These are phyloP conservation scores for Trichothecium sympodiale DNA, from an alignment of 2,329 filamentous ascomycete genomes.

Conservation along the genomic window DNA sequence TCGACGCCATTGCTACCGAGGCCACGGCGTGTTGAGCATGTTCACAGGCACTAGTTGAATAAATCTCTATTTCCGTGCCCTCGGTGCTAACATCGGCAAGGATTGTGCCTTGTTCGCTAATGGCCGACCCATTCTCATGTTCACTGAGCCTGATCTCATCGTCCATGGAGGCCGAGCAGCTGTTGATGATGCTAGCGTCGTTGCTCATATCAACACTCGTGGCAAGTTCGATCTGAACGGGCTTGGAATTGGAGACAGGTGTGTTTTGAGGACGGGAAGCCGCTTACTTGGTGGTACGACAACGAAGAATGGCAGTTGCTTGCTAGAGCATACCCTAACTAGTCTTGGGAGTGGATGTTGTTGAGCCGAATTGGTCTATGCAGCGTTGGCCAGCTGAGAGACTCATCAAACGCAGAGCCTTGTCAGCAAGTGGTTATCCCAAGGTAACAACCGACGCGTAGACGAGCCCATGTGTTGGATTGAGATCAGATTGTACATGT, in stretches of 20 bases:
- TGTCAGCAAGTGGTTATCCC: too few relatives aligned
- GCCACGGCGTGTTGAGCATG: constrained; percentile 38
- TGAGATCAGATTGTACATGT: too few relatives aligned
- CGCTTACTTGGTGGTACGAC: constrained; percentile 39
- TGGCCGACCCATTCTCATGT: constrained; percentile 38
- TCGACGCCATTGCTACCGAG: constrained; percentile 36
- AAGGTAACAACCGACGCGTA: too few relatives aligned
- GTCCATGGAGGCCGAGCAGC: constrained; percentile 39
- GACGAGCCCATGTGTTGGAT: too few relatives aligned
- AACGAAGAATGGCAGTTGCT: constrained; percentile 40
- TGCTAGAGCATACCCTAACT: constrained; percentile 46
- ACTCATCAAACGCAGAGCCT: too few relatives aligned
- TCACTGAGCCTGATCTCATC: constrained; percentile 47
- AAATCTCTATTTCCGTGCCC: constrained; percentile 38
- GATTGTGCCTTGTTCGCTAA: constrained; percentile 45
- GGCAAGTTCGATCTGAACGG: constrained; percentile 45
- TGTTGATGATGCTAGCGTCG: constrained; percentile 44
- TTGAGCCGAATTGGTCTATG: constrained; percentile 36
- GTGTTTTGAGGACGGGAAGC: constrained; percentile 39
- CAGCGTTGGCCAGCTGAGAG: constrained; percentile 40
- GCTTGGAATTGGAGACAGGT: constrained; percentile 36
- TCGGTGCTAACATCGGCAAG: constrained; percentile 41
- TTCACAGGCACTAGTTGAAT: constrained; percentile 42
- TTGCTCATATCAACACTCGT: constrained; percentile 44
- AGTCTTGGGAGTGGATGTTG: constrained; percentile 45